These are phyloP conservation scores for Paramecium octaurelia DNA, from an alignment of 73 alveolate species.

Conservation along the genomic window DNA sequence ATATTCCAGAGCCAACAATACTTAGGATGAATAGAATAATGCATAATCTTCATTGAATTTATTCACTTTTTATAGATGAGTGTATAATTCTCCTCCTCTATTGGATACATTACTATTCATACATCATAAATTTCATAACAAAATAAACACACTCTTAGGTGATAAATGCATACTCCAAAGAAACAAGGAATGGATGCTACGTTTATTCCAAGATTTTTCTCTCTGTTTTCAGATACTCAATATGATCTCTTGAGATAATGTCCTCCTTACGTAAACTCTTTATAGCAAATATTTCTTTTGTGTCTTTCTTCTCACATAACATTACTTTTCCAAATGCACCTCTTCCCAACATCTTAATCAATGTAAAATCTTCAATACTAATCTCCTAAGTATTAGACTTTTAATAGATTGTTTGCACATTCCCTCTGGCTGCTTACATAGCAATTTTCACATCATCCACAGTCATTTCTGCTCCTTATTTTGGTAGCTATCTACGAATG, in stretches of 20 bases:
- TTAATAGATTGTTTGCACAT: background rate
- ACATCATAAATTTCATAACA: slow-evolving; percentile 85
- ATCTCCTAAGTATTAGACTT: background rate
- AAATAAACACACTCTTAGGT: slow-evolving; percentile 61
- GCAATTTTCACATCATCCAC: background rate
- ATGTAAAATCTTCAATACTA: slow-evolving; percentile 46
- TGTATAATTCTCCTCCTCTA: slow-evolving; percentile 60
- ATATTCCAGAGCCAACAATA: slow-evolving; percentile 70
- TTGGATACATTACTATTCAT: background rate
- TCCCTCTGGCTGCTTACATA: background rate
- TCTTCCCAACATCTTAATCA: slow-evolving; percentile 76
- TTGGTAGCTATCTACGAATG: slow-evolving; percentile 27
- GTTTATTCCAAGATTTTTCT: slow-evolving; percentile 89
- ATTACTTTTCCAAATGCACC: slow-evolving; percentile 92
- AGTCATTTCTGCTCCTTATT: slow-evolving; percentile 43
- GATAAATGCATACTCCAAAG: slow-evolving; percentile 92
- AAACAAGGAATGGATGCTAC: slow-evolving; percentile 93
- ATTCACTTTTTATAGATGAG: slow-evolving; percentile 39
- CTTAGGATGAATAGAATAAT: slow-evolving; percentile 54
- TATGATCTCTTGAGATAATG: slow-evolving; percentile 76
- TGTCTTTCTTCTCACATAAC: slow-evolving; percentile 78
- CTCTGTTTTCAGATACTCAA: slow-evolving; percentile 88
- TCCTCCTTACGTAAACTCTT: slow-evolving; percentile 86
- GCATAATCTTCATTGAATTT: slow-evolving; percentile 54
- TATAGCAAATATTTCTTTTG: slow-evolving; percentile 84